These are phyloP conservation scores for Buxus sempervirens DNA, from an alignment of 164 flowering plant genomes.

Conservation along the genomic window DNA sequence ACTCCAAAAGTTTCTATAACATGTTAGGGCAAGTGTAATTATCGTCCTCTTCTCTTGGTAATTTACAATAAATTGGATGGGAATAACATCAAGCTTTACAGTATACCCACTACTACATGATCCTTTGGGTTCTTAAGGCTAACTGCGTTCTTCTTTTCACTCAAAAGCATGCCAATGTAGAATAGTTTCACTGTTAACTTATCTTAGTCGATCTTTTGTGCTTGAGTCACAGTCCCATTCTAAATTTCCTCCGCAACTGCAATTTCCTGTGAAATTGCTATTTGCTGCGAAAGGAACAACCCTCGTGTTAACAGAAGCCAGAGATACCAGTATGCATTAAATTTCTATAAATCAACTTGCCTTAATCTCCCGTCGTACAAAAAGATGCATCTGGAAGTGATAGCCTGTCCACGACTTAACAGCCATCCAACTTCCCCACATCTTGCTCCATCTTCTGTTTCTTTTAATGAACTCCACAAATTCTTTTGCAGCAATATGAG, in stretches of 20 bases:
- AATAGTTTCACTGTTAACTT: no score
- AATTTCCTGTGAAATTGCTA: constrained; percentile 43
- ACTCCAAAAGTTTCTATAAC: no score
- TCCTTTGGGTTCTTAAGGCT: no score
- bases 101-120: no score
- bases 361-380: constrained; percentile 51
- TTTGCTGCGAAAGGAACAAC: constrained; percentile 38
- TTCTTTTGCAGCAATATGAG: constrained; percentile 67
- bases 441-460: constrained; percentile 40
- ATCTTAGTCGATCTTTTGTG: no score
- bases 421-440: constrained; percentile 79
- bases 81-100: no score
- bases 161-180: no score
- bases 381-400: constrained; percentile 70
- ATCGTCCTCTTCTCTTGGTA: no score
- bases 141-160: no score
- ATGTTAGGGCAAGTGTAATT: no score
- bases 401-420: constrained; percentile 46
- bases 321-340: not conserved
- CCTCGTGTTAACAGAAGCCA: not conserved
- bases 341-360: constrained; percentile 31
- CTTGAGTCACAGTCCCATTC: not conserved
- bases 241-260: constrained; percentile 15
- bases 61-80: no score
- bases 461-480: constrained; percentile 72